Evolutionary conservation across 345 rosid species (phyloP), one percentile per base, ranked within the genome.

Genomic region (Melaleuca alternifolia): DNA sequence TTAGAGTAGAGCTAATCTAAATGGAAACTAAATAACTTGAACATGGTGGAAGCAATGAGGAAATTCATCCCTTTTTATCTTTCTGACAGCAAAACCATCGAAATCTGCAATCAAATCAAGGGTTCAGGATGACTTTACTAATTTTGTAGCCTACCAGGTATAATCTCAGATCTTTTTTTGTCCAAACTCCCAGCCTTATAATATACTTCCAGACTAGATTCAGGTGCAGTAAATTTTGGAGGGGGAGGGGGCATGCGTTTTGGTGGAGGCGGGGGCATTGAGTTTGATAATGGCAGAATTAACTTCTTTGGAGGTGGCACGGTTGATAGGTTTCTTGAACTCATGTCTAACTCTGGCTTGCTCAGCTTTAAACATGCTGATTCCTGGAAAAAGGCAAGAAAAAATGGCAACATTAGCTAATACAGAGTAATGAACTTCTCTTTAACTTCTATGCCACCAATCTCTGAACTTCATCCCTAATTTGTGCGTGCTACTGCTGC

Each of bases 241-340:
- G 93, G 95, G n/a, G 92, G 95, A 6, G 92, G 93, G 21, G 88
- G 90, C 92, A 91, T 93, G 87, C 89, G 86, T 89, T 89, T 88
- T 86, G 94, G 92, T 53, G 93, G 90, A 11, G 93, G 92, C n/a
- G 91, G 88, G 6, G 91, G 90, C 91, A 92, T 87, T 84, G 89
- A 91, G 81, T 90, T 89, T 48, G 89, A 88, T 44, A 90, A 82
- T 33, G 90, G 85, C 79, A 88, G 88, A 51, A 86, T 85, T 85
- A 86, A 84, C 88, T 91, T 92, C 91, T 88, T 95, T 41, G 92
- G 91, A 87, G 95, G 89, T 65, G 92, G 94, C 94, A 90, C 87
- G 51, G 85, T 90, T 61, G 91, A 90, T 82, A 85, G 37, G 83
- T 91, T 91, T 88, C 89, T 91, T 85, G 87, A 88, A 65, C 86